Evolutionary conservation across 2,329 filamentous ascomycete species (phyloP), one percentile per base, ranked within the genome.

Genomic region (Falciphora oryzae): DNA sequence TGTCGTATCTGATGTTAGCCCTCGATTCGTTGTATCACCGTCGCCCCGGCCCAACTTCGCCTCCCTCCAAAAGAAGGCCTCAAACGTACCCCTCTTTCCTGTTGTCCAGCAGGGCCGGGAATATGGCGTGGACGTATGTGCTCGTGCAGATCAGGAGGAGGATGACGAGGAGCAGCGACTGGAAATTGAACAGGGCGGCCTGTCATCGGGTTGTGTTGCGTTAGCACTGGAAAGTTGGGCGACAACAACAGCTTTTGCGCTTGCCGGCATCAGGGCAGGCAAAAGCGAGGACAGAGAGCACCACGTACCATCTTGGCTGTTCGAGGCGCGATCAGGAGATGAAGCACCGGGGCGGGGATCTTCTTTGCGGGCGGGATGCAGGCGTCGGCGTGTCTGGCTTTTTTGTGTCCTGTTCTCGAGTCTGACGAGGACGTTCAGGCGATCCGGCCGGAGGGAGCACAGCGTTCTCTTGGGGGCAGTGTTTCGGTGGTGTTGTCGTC

Each of bases 171-270:
- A 99, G 86, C 71, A 98, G 90, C 66, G 93, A 96, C 78, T 97
- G 93, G 82, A 99, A 98, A 81, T 98, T 98, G 88, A 99, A 97
- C 73, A 99, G 89, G 64, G 95, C 95, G 66, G 95, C 91, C 95
- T 97, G 73, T 13, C 35, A 22, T 28, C 38, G 38, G 16, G 29
- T 28, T 58, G 63, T 44, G 3, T 7, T 29, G 7, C 11, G 29
- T 38, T 27, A 61, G 59, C 59, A 60, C 29, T 25, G 27, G 22
- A 13, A 35, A 3, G 59, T 60, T 50, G 28, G 32, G 29, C 44
- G 14, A n/a, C 18, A 5, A n/a, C n/a, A n/a, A n/a, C n/a, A 22
- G 44, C 22, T 7, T 25, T 44, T 5, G 44, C 22, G 44, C 44
- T 25, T 53, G 18, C 7, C 44, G 44, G 22, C 44, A 5, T 18